Conservation (phyloP, 202 grass and related monocot genomes). For the Elaeis oleifera region DNA sequence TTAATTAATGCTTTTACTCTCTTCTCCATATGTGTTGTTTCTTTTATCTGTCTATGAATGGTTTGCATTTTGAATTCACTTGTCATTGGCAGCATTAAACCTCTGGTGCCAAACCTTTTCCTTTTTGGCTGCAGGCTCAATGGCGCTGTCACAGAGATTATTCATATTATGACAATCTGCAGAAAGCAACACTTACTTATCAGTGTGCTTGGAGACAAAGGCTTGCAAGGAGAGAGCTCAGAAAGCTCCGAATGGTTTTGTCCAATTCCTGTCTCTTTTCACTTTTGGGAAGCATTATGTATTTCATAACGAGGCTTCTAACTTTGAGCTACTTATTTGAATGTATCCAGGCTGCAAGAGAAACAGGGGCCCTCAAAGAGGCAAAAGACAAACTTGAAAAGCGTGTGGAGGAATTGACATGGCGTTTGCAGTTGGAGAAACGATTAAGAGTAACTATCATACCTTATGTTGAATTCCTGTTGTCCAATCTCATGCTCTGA, state of each 20-base stretch:
- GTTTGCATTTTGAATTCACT: too few relatives aligned
- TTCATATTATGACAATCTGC: constrained; percentile 44
- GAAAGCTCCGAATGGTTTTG: constrained; percentile 69
- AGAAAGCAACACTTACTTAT: constrained; percentile 54
- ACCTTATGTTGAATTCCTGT: neutral
- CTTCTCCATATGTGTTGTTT: constrained; percentile 6
- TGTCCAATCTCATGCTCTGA: too few relatives aligned
- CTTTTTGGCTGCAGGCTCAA: constrained; percentile 34
- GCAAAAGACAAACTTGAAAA: constrained; percentile 82
- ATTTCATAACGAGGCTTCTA: constrained; percentile 8
- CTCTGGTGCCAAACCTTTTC: too few relatives aligned
- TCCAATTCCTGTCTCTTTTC: constrained; percentile 11
- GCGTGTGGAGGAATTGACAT: constrained; percentile 61
- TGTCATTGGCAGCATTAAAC: too few relatives aligned
- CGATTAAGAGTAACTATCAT: constrained; percentile 36
- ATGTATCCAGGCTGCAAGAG: constrained; percentile 57
- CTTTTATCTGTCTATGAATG: too few relatives aligned
- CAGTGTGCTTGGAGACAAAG: constrained; percentile 81
- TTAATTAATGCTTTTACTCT: constrained; percentile 11
- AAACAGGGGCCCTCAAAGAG: constrained; percentile 69
- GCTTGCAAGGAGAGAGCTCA: constrained; percentile 68
- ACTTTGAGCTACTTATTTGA: constrained; percentile 10
- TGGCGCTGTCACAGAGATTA: constrained; percentile 69
- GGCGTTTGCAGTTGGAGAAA: constrained; percentile 43
- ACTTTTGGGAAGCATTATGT: constrained; percentile 10